Percentiles rank a stretch among this genome's conserved stretches.
phyloP scores from a whole-genome alignment of 129 eudicot genomes.

The Solidago caesia region DNA sequence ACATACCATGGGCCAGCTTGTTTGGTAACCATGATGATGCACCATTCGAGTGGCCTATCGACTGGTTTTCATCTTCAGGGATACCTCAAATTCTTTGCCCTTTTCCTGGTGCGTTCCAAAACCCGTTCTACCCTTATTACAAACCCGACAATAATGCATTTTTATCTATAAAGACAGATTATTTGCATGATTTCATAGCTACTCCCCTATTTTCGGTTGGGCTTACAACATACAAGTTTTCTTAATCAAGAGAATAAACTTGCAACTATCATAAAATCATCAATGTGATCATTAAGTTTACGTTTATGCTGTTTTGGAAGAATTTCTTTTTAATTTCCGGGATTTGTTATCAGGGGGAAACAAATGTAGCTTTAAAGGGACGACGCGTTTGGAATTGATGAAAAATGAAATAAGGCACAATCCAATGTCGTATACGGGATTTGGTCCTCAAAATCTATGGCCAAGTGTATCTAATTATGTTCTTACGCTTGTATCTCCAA shows the following conservation, averaged over 20 bases:
- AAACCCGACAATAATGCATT: background rate
- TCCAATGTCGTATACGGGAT: constrained; percentile 48
- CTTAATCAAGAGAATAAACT: too few species aligned
- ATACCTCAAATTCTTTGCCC: constrained; percentile 70
- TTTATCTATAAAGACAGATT: too few species aligned
- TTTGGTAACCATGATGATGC: constrained; percentile 98
- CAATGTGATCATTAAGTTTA: too few species aligned
- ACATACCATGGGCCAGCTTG: constrained; percentile 84
- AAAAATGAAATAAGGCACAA: constrained; percentile 46
- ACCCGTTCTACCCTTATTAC: background rate
- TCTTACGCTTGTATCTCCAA: constrained; percentile 56
- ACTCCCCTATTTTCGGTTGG: too few species aligned
- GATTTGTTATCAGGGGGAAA: constrained; percentile 39
- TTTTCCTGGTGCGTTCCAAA: constrained; percentile 35
- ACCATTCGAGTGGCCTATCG: constrained; percentile 86
- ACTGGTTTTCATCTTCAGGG: constrained; percentile 78
- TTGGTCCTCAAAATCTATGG: constrained; percentile 77
- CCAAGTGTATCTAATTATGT: constrained; percentile 91
- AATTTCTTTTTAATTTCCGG: too few species aligned
- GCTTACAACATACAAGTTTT: too few species aligned
- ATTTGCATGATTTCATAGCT: too few species aligned
- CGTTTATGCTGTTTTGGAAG: too few species aligned
- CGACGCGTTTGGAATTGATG: constrained; percentile 81
- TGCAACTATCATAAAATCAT: too few species aligned
- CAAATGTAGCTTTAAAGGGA: constrained; percentile 70